phyloP scores from a whole-genome alignment of 176 grass and related monocot genomes.

The Oryza australiensis region DNA sequence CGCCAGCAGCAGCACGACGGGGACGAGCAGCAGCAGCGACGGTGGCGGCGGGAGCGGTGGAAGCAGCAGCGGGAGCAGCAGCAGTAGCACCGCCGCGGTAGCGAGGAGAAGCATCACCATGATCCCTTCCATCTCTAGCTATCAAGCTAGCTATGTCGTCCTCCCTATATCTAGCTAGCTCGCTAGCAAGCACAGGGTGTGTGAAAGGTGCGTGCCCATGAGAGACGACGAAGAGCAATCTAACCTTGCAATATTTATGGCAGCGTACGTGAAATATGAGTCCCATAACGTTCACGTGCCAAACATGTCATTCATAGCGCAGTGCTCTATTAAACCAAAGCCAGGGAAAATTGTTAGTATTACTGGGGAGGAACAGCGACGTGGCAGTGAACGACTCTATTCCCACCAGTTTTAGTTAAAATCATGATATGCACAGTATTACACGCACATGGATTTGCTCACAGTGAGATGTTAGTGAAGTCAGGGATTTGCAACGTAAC shows the following conservation, averaged over 20 bases:
- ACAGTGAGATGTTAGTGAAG: no score
- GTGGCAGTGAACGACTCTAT: no score
- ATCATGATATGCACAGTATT: no score
- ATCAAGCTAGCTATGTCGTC: not conserved
- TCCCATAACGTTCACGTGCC: not conserved
- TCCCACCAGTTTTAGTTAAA: no score
- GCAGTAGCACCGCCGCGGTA: slow-evolving; percentile 22
- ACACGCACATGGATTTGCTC: no score
- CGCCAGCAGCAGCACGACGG: slow-evolving; percentile 30
- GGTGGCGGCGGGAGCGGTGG: slow-evolving; percentile 46
- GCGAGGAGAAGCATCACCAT: slow-evolving; percentile 20
- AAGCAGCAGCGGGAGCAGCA: slow-evolving; percentile 37
- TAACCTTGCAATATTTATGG: not conserved
- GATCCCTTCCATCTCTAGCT: slow-evolving; percentile 11
- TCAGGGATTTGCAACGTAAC: no score
- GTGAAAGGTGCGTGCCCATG: not conserved
- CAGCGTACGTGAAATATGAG: not conserved
- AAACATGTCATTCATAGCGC: not conserved
- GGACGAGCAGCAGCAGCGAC: slow-evolving; percentile 25
- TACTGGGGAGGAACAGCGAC: no score
- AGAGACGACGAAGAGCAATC: not conserved
- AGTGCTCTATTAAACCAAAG: no score
- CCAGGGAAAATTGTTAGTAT: no score
- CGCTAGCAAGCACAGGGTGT: not conserved
- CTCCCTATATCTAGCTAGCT: not conserved